Evolutionary conservation across 1,284 basidiomycete genomes (phyloP).

Genomic region (Cryptococcus hybrid): DNA sequence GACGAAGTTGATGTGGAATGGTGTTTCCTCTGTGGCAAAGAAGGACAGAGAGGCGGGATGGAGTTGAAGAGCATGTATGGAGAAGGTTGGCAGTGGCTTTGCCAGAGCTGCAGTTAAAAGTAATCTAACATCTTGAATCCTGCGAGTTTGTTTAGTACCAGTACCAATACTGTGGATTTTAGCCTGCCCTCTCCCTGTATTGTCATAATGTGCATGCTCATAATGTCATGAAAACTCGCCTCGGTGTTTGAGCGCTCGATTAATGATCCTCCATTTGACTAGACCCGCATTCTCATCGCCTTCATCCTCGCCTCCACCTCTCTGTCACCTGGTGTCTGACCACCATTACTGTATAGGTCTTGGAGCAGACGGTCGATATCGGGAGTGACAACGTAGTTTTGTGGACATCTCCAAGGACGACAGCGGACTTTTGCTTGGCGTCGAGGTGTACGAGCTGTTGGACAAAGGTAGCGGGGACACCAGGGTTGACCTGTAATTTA

Average conservation of each 20-base stretch:
- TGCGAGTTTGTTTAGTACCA: not conserved
- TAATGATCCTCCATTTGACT: too few relatives aligned
- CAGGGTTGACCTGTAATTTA: conserved; percentile 66
- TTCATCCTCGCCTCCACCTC: conserved; percentile 52
- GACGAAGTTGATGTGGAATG: conserved; percentile 19
- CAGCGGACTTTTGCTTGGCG: conserved; percentile 55
- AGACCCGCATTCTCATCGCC: conserved; percentile 46
- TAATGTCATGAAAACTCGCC: too few relatives aligned
- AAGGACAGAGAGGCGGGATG: not conserved
- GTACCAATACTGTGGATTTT: too few relatives aligned
- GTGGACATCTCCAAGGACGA: conserved; percentile 79
- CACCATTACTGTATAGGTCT: conserved; percentile 59
- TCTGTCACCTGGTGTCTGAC: conserved; percentile 45
- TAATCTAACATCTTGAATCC: not conserved
- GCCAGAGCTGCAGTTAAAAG: not conserved
- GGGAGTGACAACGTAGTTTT: conserved; percentile 81
- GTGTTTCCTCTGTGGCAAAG: conserved; percentile 18
- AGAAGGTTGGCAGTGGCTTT: conserved; percentile 14
- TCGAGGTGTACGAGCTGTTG: conserved; percentile 83
- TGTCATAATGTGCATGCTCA: too few relatives aligned
- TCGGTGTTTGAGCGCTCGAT: too few relatives aligned
- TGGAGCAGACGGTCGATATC: conserved; percentile 73
- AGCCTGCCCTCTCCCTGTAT: not conserved
- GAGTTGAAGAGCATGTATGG: conserved; percentile 1
- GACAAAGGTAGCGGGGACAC: conserved; percentile 82